A percentile compares a stretch with the other conserved stretches of the same genome.
These are phyloP conservation scores for Ascodesmis nigricans DNA, from an alignment of 495 filamentous ascomycete genomes.

Conservation along the genomic window DNA sequence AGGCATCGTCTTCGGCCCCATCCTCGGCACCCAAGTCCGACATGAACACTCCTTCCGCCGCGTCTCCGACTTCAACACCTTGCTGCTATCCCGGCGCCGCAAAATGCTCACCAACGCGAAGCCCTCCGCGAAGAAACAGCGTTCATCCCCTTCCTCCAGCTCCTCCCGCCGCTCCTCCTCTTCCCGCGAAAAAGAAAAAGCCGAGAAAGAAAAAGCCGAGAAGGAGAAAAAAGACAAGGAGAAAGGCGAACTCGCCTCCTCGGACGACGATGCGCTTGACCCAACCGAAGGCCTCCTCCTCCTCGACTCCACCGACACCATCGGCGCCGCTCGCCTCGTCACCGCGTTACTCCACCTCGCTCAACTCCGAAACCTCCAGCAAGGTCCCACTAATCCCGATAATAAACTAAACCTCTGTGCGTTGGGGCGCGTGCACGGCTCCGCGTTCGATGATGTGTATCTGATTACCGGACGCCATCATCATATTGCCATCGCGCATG, in stretches of 20 bases:
- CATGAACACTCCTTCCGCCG: constrained; percentile 16
- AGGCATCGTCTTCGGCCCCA: constrained; percentile 19
- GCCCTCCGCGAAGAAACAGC: neutral
- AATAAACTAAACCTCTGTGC: constrained; percentile 17
- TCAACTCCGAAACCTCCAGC: constrained; percentile 12
- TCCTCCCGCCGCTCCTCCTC: neutral
- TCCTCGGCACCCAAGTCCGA: constrained; percentile 20
- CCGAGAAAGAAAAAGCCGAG: constrained; percentile 1
- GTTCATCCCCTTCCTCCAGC: neutral
- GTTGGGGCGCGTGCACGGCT: constrained; percentile 10
- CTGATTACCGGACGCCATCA: constrained; percentile 18
- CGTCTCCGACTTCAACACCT: constrained; percentile 6
- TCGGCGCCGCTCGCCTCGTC: constrained; percentile 17
- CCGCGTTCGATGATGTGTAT: constrained; percentile 21
- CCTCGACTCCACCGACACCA: constrained; percentile 14
- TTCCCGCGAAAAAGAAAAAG: constrained; percentile 2
- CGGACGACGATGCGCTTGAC: no score
- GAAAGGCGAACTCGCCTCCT: no score
- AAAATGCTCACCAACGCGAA: constrained; percentile 1
- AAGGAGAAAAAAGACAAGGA: constrained; percentile 4
- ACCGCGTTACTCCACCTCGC: constrained; percentile 16
- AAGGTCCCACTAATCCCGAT: constrained; percentile 15
- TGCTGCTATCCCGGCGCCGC: constrained; percentile 5
- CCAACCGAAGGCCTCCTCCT: constrained; percentile 9
- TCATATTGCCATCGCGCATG: constrained; percentile 16